phyloP scores from a whole-genome alignment of 345 rosid species.

The Sonneratia caseolaris region DNA sequence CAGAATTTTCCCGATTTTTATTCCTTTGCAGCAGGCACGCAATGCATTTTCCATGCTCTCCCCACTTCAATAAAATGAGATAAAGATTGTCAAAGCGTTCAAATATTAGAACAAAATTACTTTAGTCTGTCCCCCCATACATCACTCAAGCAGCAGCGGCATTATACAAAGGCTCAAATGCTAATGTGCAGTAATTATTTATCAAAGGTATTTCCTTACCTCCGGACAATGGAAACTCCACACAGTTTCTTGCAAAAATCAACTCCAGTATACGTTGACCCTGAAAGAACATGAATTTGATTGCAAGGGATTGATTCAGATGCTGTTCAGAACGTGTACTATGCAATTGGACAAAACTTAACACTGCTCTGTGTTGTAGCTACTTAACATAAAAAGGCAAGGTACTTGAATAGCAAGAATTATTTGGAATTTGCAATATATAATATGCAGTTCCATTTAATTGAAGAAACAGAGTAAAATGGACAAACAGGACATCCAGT shows the following conservation, averaged over 20 bases:
- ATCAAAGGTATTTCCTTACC: constrained; percentile 41
- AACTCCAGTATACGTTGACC: constrained; percentile 79
- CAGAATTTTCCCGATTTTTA: constrained; percentile 93
- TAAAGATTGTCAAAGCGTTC: constrained; percentile 12
- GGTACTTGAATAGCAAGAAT: neutral
- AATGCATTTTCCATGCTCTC: constrained; percentile 99
- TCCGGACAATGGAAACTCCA: constrained; percentile 92
- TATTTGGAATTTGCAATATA: neutral
- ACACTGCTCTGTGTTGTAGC: neutral
- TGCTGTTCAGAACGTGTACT: neutral
- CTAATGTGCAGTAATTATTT: neutral
- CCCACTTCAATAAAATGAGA: constrained; percentile 47
- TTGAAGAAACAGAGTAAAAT: neutral
- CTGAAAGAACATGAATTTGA: constrained; percentile 29
- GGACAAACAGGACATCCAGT: neutral
- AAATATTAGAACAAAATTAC: neutral
- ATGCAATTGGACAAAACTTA: neutral
- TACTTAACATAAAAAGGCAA: neutral
- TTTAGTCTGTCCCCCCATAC: neutral
- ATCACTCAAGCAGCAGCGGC: neutral
- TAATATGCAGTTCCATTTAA: neutral
- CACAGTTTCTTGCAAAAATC: constrained; percentile 98
- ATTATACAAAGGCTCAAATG: neutral
- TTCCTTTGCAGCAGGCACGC: constrained; percentile 97
- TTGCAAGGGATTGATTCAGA: neutral